Base-by-base conservation (phyloP, 768 basidiomycete species). In the Tulasnella sp. region DNA sequence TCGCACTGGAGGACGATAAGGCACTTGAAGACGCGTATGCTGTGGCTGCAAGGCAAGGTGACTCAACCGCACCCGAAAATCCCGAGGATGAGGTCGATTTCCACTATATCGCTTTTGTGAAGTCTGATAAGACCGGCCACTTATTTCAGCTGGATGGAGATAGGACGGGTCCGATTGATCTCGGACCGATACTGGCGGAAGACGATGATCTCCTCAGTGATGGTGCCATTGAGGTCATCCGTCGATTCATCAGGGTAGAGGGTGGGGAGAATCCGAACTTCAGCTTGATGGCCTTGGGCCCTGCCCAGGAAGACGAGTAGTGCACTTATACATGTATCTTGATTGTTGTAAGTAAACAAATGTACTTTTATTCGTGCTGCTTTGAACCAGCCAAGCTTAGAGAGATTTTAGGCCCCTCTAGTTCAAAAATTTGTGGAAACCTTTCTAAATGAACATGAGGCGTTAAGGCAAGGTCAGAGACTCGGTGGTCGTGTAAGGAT, bases 101-200 rank as follows among this genome's bases (percentile, higher is more conserved):
- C 42, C 59, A 60, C 25, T 60, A 60, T 22, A 44, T 60, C 2
- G 34, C 34, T 21, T 60, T 60, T 25, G 49, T 60, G 21, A 49
- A 43, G 17, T 60, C 59, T 4, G 24, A 9, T 19, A 51, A 52
- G 38, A 52, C 38, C 22, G 50, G 50, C 10, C 59, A 53, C 29
- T 30, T 60, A n/a, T 60, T 51, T 51, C 49, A 42, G 34, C 25
- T 60, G 49, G 59, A 60, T 45, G 59, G 59, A 22, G 46, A 51
- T 25, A 24, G 49, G 21, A 53, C 51, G 21, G 59, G 59, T 5
- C 59, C 59, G 15, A 38, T 60, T 0, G 59, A 60, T 24, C 41
- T 60, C 1, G 59, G 42, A 11, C 27, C 42, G 2, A 4, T 34
- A 15, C 49, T 49, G 2, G 24, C 19, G 49, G 59, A 53, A 34